phyloP scores from a whole-genome alignment of 1,284 basidiomycete species.

The Apiotrichum brassicae region DNA sequence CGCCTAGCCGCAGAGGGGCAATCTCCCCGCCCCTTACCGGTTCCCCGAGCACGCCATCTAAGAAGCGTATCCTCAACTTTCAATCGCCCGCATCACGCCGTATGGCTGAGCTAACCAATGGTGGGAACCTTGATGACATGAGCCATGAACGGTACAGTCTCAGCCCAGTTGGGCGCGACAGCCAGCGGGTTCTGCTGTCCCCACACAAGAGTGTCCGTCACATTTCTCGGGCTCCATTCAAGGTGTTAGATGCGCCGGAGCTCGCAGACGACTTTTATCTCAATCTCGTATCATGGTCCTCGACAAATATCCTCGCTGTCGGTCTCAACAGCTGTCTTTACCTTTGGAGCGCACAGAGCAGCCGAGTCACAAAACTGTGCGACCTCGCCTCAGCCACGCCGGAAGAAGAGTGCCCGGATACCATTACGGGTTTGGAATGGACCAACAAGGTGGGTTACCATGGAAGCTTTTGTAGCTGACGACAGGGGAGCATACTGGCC shows the following conservation, averaged over 20 bases:
- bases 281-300: conserved; percentile 96
- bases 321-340: conserved; percentile 90
- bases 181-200: conserved; percentile 73
- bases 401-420: conserved; percentile 50
- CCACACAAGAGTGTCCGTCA: conserved; percentile 73
- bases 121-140: conserved; percentile 50
- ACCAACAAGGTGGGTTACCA: conserved; percentile 65
- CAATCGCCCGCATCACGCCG: conserved; percentile 42
- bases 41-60: conserved; percentile 46
- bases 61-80: conserved; percentile 51
- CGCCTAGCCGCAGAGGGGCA: conserved; percentile 30
- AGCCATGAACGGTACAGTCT: conserved; percentile 81
- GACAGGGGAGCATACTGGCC: conserved; percentile 75
- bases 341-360: conserved; percentile 92
- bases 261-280: conserved; percentile 97
- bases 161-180: conserved; percentile 80
- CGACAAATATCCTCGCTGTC: conserved; percentile 88
- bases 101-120: conserved; percentile 29
- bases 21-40: conserved; percentile 36
- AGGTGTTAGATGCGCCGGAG: conserved; percentile 94
- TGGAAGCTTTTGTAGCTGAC: conserved; percentile 2
- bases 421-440: conserved; percentile 83
- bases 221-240: conserved; percentile 92
- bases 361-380: conserved; percentile 83
- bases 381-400: conserved; percentile 54